Evolutionary conservation across 257 asterid species (phyloP), one percentile per base, ranked within the genome.

Genomic region (Marsdenia floribunda): DNA sequence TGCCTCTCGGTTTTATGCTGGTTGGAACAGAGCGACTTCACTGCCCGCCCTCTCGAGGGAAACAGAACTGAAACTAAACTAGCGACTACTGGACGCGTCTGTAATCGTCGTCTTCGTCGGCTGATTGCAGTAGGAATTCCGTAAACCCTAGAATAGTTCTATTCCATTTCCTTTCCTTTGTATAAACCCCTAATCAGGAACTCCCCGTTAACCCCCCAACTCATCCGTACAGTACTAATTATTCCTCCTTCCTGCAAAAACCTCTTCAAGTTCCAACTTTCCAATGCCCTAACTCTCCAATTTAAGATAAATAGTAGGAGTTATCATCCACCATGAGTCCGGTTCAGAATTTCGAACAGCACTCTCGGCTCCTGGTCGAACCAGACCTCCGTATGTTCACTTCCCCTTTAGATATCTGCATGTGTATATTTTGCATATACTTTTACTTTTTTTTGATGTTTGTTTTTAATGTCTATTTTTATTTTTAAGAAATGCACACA

Each of bases 341-440:
- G 33, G 85, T 94, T 80, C 96, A 89, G 88, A 90, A 94, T 84
- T 90, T 94, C 89, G 98, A 94, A 83, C 98, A 88, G 60, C 99
- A 94, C 83, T 75, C 99, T 71, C 93, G 95, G 54, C 93, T 83
- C 78, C 90, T 94, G 54, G 76, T 82, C 69, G 98, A 94, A 33
- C 86, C 88, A 53, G 96, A 92, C 78, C 89, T 90, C 77, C 80
- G 99, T 94, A 90, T 54, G 2, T 42, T 79, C 69, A 54, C 58
- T 67, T 50, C 80, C 10, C 7, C 11, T 24, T 12, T 50, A 6
- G 14, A 38, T 38, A 29, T 38, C 50, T 42, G 22, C 60, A 63
- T 65, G 59, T 71, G 9, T n/a, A 15, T 67, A 33, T 69, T 35
- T 74, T n/a, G 21, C 3, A 37, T n/a, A 18, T 15, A 2, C 42